Evolutionary conservation across 2,329 filamentous ascomycete species (phyloP).

Genomic region (Samsoniella hepiali): DNA sequence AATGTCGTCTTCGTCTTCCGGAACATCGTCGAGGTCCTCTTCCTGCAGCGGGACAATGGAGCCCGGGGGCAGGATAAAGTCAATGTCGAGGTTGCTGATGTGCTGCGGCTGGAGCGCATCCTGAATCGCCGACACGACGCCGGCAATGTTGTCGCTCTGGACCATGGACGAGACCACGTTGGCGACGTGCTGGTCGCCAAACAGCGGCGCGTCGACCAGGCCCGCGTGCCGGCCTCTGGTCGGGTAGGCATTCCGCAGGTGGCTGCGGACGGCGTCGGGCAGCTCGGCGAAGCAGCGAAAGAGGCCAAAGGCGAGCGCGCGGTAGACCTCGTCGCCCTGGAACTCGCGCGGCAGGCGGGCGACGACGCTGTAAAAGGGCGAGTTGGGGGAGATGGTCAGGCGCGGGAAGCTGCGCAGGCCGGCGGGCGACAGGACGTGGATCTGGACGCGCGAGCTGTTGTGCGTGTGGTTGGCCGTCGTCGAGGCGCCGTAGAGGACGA

Average conservation of each 20-base stretch:
- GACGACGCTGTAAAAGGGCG: conserved; percentile 86
- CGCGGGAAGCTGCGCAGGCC: conserved; percentile 88
- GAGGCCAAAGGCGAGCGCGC: conserved; percentile 86
- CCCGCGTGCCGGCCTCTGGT: conserved; percentile 46
- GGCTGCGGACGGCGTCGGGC: conserved; percentile 69
- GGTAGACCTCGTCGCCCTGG: conserved; percentile 90
- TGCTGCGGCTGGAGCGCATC: conserved; percentile 77
- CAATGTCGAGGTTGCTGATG: conserved; percentile 80
- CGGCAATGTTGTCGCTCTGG: conserved; percentile 70
- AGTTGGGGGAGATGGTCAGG: conserved; percentile 89
- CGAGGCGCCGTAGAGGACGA: conserved; percentile 90
- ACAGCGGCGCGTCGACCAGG: conserved; percentile 66
- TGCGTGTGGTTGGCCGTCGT: conserved; percentile 82
- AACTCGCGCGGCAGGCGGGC: conserved; percentile 86
- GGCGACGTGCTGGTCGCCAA: conserved; percentile 89
- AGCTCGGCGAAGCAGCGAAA: conserved; percentile 94
- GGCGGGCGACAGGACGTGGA: conserved; percentile 86
- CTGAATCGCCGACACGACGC: conserved; percentile 70
- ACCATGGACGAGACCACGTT: conserved; percentile 83
- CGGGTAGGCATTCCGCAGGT: conserved; percentile 59
- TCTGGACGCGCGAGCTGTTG: conserved; percentile 90
- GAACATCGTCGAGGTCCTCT: conserved; percentile 57
- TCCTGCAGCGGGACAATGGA: conserved; percentile 64
- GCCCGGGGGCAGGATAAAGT: conserved; percentile 78
- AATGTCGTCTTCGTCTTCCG: conserved; percentile 63